A percentile compares a stretch with the other conserved stretches of the same genome.
These are phyloP conservation scores for Vachellia pachyceras DNA, from an alignment of 306 rosid genomes.

Conservation along the genomic window DNA sequence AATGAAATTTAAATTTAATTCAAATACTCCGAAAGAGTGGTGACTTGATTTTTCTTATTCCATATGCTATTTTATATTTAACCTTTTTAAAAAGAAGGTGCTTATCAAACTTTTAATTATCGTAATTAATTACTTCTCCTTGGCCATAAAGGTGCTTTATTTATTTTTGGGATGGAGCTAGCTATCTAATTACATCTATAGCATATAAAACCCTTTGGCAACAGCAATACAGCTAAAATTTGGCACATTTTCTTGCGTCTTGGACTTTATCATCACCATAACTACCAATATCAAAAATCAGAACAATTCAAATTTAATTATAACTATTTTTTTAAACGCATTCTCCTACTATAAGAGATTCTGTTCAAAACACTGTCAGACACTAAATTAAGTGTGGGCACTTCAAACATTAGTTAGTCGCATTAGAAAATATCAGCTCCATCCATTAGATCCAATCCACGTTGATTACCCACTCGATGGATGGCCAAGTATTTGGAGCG, in stretches of 20 bases:
- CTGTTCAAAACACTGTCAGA: no score
- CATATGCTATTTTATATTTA: not conserved
- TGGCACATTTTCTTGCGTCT: slow-evolving; percentile 43
- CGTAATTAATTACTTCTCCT: slow-evolving; percentile 21
- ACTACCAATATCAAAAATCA: not conserved
- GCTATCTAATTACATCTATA: slow-evolving; percentile 13
- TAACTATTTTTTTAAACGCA: no score
- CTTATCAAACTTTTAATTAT: slow-evolving; percentile 6
- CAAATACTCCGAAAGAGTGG: no score
- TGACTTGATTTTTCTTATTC: no score
- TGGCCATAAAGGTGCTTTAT: not conserved
- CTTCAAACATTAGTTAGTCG: no score
- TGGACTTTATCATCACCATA: slow-evolving; percentile 19
- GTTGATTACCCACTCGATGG: no score
- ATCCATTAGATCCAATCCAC: no score
- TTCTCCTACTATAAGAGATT: no score
- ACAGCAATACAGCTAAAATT: slow-evolving; percentile 41
- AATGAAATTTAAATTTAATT: no score
- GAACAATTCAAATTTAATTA: not conserved
- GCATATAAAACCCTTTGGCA: slow-evolving; percentile 23
- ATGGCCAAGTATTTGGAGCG: no score
- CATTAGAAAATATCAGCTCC: no score
- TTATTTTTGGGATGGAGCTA: not conserved
- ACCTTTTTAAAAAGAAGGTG: not conserved
- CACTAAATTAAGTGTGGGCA: no score